Evolutionary conservation across 306 rosid genomes (phyloP).

Genomic region (Astragalus membranaceus): DNA sequence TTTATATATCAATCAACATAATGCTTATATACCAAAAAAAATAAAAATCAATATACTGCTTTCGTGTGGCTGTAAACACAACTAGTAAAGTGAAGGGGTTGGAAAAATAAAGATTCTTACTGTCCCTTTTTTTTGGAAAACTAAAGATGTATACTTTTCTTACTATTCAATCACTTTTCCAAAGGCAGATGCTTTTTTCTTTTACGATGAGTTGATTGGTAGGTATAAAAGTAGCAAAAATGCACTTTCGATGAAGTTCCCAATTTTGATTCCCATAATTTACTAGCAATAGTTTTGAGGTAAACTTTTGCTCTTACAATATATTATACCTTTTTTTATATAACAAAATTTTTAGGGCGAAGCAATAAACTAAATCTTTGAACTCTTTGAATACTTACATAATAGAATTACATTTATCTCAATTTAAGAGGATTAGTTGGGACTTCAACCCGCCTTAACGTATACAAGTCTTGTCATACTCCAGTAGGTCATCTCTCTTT

Average conservation of each 20-base stretch:
- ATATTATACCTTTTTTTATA: not conserved
- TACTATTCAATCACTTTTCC: not conserved
- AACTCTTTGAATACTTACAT: no score
- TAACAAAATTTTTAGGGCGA: no score
- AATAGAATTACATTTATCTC: no score
- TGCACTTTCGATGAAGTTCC: not conserved
- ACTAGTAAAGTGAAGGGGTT: not conserved
- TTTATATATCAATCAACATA: not conserved
- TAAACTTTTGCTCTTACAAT: not conserved
- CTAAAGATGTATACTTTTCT: no score
- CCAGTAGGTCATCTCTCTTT: not conserved
- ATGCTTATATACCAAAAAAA: no score
- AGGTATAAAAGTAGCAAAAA: not conserved
- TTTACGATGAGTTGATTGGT: not conserved
- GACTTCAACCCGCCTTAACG: no score
- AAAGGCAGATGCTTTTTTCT: not conserved
- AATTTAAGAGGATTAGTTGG: no score
- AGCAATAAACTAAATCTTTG: no score
- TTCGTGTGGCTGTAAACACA: not conserved
- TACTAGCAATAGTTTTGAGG: not conserved
- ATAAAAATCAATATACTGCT: not conserved
- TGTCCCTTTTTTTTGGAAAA: no score
- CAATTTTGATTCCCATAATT: not conserved
- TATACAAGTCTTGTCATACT: no score
- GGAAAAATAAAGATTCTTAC: not conserved